Base-by-base conservation (phyloP, 73 alveolate genomes). In the Effrenium voratum region DNA sequence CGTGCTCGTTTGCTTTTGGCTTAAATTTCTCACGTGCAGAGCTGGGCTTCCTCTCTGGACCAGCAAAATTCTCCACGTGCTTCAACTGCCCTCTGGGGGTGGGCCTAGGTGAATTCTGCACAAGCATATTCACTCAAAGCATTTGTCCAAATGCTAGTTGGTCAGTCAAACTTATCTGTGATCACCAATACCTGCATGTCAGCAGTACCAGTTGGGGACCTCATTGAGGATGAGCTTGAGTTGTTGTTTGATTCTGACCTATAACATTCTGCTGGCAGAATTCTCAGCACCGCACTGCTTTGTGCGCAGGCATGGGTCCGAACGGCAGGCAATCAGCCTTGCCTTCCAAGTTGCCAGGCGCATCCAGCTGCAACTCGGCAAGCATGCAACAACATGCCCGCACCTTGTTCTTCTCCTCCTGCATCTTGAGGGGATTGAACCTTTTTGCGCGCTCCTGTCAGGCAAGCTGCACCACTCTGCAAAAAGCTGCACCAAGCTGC, bases 31-130 rank as follows among this genome's bases (percentile, higher is more conserved):
- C n/a, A n/a, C n/a, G n/a, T n/a, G n/a, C n/a, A n/a, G n/a, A n/a
- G n/a, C n/a, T n/a, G n/a, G n/a, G n/a, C 40, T n/a, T 70, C 81
- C 81, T 70, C 47, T 70, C 81, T 34, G 81, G 81, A 46, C 81
- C 81, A 46, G 34, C 6, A 43, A 43, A 70, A 46, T 70, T 70
- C 46, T 70, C 81, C 49, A 70, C 81, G 46, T 70, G 81, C 81
- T 70, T 70, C 34, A 70, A 43, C 81, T 70, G 47, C 28, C 81
- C 81, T 32, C 81, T 12, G 13, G 81, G 81, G 46, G 81, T 70
- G 28, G 81, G 81, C 81, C 81, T 70, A 16, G 38, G 6, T 26
- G 4, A 38, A 4, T 38, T 26, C 76, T 19, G 0, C 24, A 55
- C 66, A 52, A 52, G 66, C 10, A 52, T 52, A 13, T 52, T 52